Evolutionary conservation across 1,284 basidiomycete genomes (phyloP).

Genomic region (Cronartium quercuum): DNA sequence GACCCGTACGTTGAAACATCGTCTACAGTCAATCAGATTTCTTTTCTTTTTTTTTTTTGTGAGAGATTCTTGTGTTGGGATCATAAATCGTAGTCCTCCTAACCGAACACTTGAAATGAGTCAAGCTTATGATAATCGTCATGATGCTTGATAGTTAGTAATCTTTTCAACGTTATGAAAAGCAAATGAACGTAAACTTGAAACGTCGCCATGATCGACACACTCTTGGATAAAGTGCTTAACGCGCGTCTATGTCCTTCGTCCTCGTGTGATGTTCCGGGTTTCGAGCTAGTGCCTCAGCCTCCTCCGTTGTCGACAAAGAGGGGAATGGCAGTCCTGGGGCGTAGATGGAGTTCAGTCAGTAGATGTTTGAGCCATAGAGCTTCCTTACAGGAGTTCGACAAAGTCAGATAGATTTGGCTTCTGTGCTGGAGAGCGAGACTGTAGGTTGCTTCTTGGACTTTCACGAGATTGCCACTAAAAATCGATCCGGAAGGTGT

Average conservation of each 20-base stretch:
- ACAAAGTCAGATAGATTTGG: slow-evolving; percentile 3
- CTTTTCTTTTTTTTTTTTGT: no score
- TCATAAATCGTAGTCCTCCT: no score
- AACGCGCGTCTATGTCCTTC: not conserved
- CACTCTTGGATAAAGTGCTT: slow-evolving; percentile 8
- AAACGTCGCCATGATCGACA: no score
- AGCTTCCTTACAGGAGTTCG: slow-evolving; percentile 8
- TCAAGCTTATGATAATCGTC: no score
- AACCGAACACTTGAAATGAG: no score
- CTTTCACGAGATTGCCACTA: not conserved
- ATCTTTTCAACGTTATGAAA: no score
- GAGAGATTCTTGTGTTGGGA: no score
- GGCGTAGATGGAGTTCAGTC: not conserved
- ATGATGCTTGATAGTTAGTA: no score
- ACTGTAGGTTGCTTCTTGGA: not conserved
- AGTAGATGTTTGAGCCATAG: not conserved
- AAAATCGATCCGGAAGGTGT: not conserved
- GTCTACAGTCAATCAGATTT: no score
- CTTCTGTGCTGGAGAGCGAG: not conserved
- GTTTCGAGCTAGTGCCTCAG: not conserved
- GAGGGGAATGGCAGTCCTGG: not conserved
- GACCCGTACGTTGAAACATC: no score
- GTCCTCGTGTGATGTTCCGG: not conserved
- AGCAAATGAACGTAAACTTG: no score
- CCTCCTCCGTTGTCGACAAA: not conserved